These are phyloP conservation scores for Xylariaceae sp. DNA, from an alignment of 2,329 filamentous ascomycete genomes.

Conservation along the genomic window DNA sequence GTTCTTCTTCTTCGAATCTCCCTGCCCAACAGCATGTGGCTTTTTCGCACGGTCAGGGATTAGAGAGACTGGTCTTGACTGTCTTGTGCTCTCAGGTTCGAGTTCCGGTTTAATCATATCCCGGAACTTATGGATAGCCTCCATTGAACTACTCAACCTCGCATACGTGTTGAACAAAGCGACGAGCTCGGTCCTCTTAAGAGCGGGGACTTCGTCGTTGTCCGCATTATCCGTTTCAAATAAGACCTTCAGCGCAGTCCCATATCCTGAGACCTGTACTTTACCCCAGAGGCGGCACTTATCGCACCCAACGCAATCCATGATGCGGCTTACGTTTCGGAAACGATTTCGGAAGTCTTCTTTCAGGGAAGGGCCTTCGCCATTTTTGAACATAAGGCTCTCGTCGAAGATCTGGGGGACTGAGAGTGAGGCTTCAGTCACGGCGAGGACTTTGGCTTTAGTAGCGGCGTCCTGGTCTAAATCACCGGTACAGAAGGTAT, in stretches of 20 bases:
- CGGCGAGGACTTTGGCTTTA: conserved; percentile 72
- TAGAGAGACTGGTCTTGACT: conserved; percentile 17
- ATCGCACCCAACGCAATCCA: conserved; percentile 98
- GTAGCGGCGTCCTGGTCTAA: conserved; percentile 72
- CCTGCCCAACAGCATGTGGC: conserved; percentile 39
- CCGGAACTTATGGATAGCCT: conserved; percentile 69
- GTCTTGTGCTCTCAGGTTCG: conserved; percentile 26
- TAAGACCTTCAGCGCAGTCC: conserved; percentile 88
- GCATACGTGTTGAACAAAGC: conserved; percentile 93
- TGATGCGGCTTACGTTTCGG: conserved; percentile 90
- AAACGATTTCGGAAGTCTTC: conserved; percentile 98
- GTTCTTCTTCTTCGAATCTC: no score
- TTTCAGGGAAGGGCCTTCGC: conserved; percentile 73
- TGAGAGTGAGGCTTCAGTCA: conserved; percentile 67
- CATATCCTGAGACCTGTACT: conserved; percentile 90
- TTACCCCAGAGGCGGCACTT: conserved; percentile 99
- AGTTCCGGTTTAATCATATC: no score
- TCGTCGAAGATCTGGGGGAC: conserved; percentile 89
- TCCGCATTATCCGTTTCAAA: conserved; percentile 85
- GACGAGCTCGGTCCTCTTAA: conserved; percentile 88
- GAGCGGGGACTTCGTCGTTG: conserved; percentile 59
- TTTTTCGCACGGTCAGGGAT: conserved; percentile 40
- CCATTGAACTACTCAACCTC: conserved; percentile 76
- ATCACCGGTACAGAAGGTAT: conserved; percentile 92
- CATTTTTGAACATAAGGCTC: conserved; percentile 86